Conservation (phyloP, 2,329 filamentous ascomycete species). For the Sclerotinia nivalis region DNA sequence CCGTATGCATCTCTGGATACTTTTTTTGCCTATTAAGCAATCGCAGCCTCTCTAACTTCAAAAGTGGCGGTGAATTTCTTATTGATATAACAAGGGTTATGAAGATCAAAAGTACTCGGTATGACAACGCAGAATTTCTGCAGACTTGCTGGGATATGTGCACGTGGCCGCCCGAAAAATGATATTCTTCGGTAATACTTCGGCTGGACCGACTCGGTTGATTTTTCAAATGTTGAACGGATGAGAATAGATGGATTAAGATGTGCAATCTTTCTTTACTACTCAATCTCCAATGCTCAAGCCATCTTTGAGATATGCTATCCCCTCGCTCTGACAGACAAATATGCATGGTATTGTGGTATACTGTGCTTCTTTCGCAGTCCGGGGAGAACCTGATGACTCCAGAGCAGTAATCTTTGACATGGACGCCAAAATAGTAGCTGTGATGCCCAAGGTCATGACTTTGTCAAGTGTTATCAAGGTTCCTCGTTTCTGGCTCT, state of each 20-base stretch:
- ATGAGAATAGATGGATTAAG: too few species aligned
- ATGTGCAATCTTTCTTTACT: background rate
- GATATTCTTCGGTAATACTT: background rate
- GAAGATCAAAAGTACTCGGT: background rate
- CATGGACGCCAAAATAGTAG: too few species aligned
- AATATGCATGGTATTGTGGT: too few species aligned
- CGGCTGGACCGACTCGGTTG: background rate
- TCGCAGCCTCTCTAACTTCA: background rate
- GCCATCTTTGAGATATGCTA: too few species aligned
- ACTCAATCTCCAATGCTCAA: background rate
- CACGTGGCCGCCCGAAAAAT: background rate
- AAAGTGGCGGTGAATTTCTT: slow-evolving; percentile 18
- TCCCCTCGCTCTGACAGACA: too few species aligned
- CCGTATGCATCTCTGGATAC: slow-evolving; percentile 7
- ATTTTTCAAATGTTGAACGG: background rate
- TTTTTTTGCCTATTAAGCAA: background rate
- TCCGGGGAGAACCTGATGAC: too few species aligned
- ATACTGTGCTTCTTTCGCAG: too few species aligned
- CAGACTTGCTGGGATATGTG: background rate
- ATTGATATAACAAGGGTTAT: slow-evolving; percentile 7
- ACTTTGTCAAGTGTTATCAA: too few species aligned
- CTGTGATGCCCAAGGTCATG: too few species aligned
- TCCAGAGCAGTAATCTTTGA: too few species aligned
- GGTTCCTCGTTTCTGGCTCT: too few species aligned
- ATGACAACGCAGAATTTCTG: slow-evolving; percentile 16